Evolutionary conservation across 768 basidiomycete species (phyloP).

Genomic region (Mrakia gelida): DNA sequence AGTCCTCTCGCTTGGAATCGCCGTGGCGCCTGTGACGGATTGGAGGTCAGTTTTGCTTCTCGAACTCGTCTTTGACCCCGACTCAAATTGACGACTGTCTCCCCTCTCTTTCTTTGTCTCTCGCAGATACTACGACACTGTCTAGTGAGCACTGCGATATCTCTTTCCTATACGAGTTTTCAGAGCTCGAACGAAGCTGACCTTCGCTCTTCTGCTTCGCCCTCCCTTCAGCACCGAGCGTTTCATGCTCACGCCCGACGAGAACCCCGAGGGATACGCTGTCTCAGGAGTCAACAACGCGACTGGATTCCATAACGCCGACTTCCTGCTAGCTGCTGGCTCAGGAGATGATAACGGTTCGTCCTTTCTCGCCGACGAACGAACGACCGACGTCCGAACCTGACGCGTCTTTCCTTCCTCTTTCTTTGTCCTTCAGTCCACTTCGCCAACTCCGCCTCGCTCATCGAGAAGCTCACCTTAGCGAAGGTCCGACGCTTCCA

Average conservation of each 20-base stretch:
- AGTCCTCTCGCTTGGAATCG: slow-evolving; percentile 84
- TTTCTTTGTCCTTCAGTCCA: slow-evolving; percentile 56
- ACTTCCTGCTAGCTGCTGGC: slow-evolving; percentile 85
- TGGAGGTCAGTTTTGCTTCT: slow-evolving; percentile 62
- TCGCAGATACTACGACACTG: slow-evolving; percentile 58
- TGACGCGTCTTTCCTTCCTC: not conserved
- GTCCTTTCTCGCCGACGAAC: not conserved
- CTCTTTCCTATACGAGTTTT: no score
- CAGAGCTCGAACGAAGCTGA: not conserved
- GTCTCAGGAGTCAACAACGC: slow-evolving; percentile 85
- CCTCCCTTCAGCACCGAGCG: slow-evolving; percentile 65
- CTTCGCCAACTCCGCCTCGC: slow-evolving; percentile 79
- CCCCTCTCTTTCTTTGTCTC: not conserved
- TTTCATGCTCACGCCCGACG: slow-evolving; percentile 80
- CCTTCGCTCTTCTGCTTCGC: not conserved
- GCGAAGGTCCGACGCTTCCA: slow-evolving; percentile 62
- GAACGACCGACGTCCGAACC: no score
- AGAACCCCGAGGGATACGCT: slow-evolving; percentile 81
- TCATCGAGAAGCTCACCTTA: slow-evolving; percentile 88
- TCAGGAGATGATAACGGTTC: slow-evolving; percentile 82
- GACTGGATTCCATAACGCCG: slow-evolving; percentile 71
- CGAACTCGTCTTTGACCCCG: not conserved
- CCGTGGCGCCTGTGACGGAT: slow-evolving; percentile 87
- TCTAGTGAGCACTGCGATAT: slow-evolving; percentile 55
- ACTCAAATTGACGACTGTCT: no score